Evolutionary conservation across 75 land plant species (phyloP), one percentile per base, ranked within the genome.

Genomic region (Isoetes taiwanensis): DNA sequence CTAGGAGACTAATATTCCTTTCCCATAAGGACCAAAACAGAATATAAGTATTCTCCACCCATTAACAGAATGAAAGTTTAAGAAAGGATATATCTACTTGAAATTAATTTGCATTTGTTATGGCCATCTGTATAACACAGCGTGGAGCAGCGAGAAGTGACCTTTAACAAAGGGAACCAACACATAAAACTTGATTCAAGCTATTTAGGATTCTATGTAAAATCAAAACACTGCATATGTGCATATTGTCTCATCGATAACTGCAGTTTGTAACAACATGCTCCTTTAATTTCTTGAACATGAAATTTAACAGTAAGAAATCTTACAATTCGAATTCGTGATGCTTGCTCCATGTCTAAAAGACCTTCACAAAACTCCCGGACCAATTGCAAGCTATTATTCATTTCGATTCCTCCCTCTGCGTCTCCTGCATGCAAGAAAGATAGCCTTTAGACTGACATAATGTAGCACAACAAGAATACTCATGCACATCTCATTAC

Each of bases 371-470:
- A 86, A 59, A 80, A 86, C 35, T 86, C 85, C 20, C 82, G 77
- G 61, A 91, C 76, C 58, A 91, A 61, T 30, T 70, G 67, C 82
- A 91, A 81, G 59, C 93, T 91, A 21, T 61, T 80, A n/a, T 73
- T 91, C 97, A 91, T 91, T 68, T 91, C 97, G 34, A 78, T 83
- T 33, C 97, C 97, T 64, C 97, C 97, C 59, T 91, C 97, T 46
- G 72, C 88, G 72, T 91, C 97, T 53, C 97, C 97, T 90, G 65
- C 11, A 58, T 23, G 24, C n/a, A 29, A 20, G 25, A 41, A 30
- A 1, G 23, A 10, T 27, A 70, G 64, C 10, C 16, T 30, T 43
- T 32, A 59, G 53, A 26, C 31, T 28, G 35, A 29, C 25, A 9
- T 1, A 20, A 28, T 30, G 26, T 20, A 61, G 39, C 30, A 20